Conservation (phyloP, 495 filamentous ascomycete genomes). For the Aspergillus heteromorphus region DNA sequence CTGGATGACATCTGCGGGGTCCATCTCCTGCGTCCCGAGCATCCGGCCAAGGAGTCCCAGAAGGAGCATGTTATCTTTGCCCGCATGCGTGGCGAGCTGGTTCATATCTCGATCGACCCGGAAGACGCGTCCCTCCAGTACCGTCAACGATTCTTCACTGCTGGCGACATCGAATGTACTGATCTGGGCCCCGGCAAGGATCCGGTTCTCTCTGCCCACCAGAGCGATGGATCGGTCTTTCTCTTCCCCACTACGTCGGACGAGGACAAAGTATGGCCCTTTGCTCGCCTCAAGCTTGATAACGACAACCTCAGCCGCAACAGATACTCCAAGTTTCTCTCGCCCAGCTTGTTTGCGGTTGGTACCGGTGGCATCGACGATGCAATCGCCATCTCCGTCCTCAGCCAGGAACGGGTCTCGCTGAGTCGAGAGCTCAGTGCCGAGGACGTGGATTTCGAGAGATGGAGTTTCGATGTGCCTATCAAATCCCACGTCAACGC, state of each 20-base stretch:
- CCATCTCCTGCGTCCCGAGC: constrained; percentile 44
- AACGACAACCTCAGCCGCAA: constrained; percentile 22
- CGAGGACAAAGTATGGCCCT: constrained; percentile 28
- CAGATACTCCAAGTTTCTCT: constrained; percentile 50
- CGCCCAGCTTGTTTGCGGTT: constrained; percentile 42
- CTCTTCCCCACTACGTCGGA: constrained; percentile 40
- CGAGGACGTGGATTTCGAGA: constrained; percentile 20
- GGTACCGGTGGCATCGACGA: constrained; percentile 41
- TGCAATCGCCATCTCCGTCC: constrained; percentile 45
- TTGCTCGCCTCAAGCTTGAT: constrained; percentile 31
- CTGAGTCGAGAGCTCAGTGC: constrained; percentile 30
- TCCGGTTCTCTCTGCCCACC: constrained; percentile 41
- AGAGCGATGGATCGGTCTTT: constrained; percentile 36
- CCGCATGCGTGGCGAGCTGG: constrained; percentile 34
- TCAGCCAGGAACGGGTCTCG: constrained; percentile 37
- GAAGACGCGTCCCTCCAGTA: constrained; percentile 20
- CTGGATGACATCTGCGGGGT: constrained; percentile 59
- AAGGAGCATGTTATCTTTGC: constrained; percentile 37
- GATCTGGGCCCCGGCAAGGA: constrained; percentile 29
- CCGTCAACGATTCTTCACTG: constrained; percentile 30
- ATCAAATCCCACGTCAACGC: constrained; percentile 41
- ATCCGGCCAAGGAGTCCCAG: constrained; percentile 22
- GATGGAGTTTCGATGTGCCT: constrained; percentile 14
- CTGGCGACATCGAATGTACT: constrained; percentile 26
- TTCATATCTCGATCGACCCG: constrained; percentile 31